Base-by-base conservation (phyloP, 1,139 yeast genomes). In the Sugiyamaella neomexicana region DNA sequence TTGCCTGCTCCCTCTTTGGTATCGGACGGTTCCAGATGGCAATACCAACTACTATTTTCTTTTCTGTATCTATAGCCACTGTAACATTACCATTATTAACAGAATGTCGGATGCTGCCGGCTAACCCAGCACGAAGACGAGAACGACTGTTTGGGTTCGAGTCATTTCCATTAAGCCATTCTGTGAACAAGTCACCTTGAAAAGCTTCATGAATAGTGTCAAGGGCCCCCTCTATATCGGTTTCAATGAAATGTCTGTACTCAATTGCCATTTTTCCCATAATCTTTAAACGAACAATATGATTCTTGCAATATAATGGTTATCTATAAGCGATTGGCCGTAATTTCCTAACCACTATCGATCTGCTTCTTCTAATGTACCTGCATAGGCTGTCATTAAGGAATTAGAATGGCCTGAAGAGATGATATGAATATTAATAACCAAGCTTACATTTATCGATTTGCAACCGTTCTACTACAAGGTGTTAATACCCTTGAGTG, bases 21-120 rank as follows among this genome's bases (percentile, higher is more conserved):
- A 5, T 34, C 3, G 52, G 52, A 13, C 16, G 7, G 8, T 20
- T 31, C 52, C 52, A 48, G 10, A 48, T 23, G n/a, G 51, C 44
- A 15, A 40, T 13, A 8, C 52, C 52, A 15, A 48, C 34, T 17
- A 39, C 39, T 39, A 12, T 29, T 29, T 29, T 29, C 34, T 29
- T 29, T 29, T 47, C 51, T 12, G 38, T 40, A 15, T 40, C 46
- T 10, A 40, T 25, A 13, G 46, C 52, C 16, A 39, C 40, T 7
- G 31, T 17, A 2, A 48, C 46, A 31, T 17, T 20, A 12, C 46
- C 49, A 23, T 45, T 8, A 2, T 20, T 25, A 45, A 20, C 10
- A 7, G 20, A 32, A 1, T 40, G 41, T 7, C 13, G 13, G 15
- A 48, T 8, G 23, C 17, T 31, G 4, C 29, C 23, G 10, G 20